Evolutionary conservation across 2,329 filamentous ascomycete species (phyloP).

Genomic region (Chaetomium strumarium): DNA sequence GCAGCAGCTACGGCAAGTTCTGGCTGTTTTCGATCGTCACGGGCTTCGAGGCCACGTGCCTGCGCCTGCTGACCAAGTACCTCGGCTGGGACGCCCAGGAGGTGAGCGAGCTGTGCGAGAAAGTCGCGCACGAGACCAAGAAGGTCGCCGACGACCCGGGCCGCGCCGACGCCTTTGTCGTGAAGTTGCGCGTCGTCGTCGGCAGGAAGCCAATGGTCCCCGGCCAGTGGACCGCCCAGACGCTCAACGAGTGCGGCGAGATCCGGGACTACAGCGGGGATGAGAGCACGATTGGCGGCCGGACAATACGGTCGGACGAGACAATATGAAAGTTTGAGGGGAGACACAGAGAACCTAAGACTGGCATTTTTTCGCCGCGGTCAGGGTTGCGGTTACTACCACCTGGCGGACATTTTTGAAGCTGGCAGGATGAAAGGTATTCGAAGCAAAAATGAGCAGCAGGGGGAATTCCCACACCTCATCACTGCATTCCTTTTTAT

Average conservation of each 20-base stretch:
- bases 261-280: conserved; percentile 24
- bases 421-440: neutral
- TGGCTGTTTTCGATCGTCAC: conserved; percentile 49
- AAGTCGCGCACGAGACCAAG: conserved; percentile 44
- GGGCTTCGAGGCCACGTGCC: conserved; percentile 42
- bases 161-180: conserved; percentile 37
- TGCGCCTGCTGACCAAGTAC: conserved; percentile 47
- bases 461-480: neutral
- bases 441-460: neutral
- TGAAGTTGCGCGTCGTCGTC: conserved; percentile 44
- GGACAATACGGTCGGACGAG: conserved; percentile 19
- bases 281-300: conserved; percentile 24
- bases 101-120: conserved; percentile 42
- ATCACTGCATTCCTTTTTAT: neutral
- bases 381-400: neutral
- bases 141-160: conserved; percentile 42
- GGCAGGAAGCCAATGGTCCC: conserved; percentile 43
- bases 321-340: conserved; percentile 10
- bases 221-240: conserved; percentile 26
- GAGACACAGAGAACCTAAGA: too few relatives aligned
- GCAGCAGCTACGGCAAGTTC: conserved; percentile 45
- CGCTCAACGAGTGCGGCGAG: conserved; percentile 23
- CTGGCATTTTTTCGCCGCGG: neutral
- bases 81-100: conserved; percentile 47
- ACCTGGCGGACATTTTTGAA: neutral